phyloP scores from a whole-genome alignment of 257 asterid genomes.

The Solanum bulbocastanum region DNA sequence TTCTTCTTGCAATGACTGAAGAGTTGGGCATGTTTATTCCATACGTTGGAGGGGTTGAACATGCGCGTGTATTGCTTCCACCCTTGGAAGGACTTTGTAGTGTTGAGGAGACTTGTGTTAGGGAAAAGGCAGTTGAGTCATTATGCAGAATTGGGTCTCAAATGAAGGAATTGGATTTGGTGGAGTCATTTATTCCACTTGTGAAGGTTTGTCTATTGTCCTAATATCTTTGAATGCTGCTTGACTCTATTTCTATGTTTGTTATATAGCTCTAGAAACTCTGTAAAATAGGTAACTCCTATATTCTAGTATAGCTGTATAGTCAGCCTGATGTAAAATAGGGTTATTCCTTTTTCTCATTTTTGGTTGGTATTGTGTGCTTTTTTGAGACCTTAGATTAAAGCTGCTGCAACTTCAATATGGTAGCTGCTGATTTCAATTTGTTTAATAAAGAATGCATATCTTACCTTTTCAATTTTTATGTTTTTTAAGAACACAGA shows the following conservation, averaged over 20 bases:
- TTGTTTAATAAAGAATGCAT: not conserved
- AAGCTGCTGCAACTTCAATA: not conserved
- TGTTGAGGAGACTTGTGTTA: constrained; percentile 44
- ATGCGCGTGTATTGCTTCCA: constrained; percentile 40
- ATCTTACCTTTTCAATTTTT: not conserved
- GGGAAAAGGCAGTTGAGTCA: constrained; percentile 29
- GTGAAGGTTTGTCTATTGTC: constrained; percentile 33
- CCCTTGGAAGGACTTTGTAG: constrained; percentile 49
- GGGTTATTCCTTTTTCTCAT: not conserved
- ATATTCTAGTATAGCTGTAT: not conserved
- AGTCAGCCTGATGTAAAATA: not conserved
- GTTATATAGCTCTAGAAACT: not conserved
- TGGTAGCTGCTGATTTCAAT: not conserved
- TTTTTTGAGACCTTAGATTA: not conserved
- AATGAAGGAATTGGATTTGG: constrained; percentile 37
- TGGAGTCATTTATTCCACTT: constrained; percentile 43
- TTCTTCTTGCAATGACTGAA: constrained; percentile 48
- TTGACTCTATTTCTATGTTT: not conserved
- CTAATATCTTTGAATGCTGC: not conserved
- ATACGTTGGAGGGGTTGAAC: constrained; percentile 43
- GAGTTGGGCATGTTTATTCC: constrained; percentile 38
- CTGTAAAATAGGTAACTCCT: not conserved
- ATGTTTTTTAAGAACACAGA: not conserved
- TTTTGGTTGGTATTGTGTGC: not conserved
- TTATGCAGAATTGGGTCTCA: constrained; percentile 29